Evolutionary conservation across 2,329 filamentous ascomycete species (phyloP).

Genomic region (Xylariaceae sp.): DNA sequence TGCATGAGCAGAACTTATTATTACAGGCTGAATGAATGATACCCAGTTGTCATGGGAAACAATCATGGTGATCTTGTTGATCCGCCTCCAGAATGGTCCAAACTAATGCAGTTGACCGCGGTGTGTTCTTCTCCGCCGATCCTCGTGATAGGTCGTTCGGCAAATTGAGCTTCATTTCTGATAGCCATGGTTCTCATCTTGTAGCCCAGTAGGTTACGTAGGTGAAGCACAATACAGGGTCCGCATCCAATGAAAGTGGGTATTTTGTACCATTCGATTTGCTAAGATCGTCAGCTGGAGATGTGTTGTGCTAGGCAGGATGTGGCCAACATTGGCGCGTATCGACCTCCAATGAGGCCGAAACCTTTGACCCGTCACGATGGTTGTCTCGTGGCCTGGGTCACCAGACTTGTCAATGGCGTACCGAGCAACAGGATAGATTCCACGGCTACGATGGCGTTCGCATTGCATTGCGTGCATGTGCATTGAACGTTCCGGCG

Average conservation of each 20-base stretch:
- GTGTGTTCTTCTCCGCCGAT: conserved; percentile 18
- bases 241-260: background rate
- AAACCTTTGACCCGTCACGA: conserved; percentile 8
- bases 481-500: conserved; percentile 18
- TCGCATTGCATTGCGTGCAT: conserved; percentile 26
- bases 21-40: background rate
- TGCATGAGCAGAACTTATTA: background rate
- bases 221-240: conserved; percentile 1
- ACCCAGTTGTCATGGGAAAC: conserved; percentile 11
- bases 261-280: conserved; percentile 10
- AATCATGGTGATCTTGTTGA: conserved; percentile 5
- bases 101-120: conserved; percentile 5
- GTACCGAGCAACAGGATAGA: conserved; percentile 22
- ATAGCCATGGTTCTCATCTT: conserved; percentile 25
- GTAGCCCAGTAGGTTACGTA: conserved; percentile 3
- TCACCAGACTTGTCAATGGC: background rate
- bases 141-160: conserved; percentile 29
- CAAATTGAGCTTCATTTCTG: conserved; percentile 39
- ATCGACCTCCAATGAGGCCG: background rate
- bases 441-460: conserved; percentile 16
- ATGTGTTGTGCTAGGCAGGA: background rate
- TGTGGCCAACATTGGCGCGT: background rate
- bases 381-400: conserved; percentile 18
- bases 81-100: background rate
- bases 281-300: conserved; percentile 9